phyloP scores from a whole-genome alignment of 2,329 filamentous ascomycete species.

The Penicillium palitans region DNA sequence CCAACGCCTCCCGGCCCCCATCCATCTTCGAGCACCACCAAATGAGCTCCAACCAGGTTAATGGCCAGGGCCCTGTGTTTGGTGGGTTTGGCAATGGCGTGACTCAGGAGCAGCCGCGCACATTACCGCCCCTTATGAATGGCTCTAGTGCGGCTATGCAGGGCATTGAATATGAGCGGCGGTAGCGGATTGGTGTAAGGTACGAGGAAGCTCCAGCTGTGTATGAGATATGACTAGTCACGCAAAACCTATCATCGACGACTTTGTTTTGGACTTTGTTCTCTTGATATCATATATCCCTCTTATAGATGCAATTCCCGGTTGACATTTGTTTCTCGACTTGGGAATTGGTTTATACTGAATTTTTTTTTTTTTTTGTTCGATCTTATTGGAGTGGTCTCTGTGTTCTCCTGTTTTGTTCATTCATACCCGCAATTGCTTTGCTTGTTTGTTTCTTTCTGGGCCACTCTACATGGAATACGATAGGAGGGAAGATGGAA shows the following conservation, averaged over 20 bases:
- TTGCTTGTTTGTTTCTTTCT: slow-evolving; percentile 4
- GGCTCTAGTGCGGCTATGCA: slow-evolving; percentile 49
- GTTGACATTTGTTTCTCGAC: slow-evolving; percentile 4
- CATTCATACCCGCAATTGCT: slow-evolving; percentile 26
- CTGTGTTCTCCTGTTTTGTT: slow-evolving; percentile 11
- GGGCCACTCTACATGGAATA: slow-evolving; percentile 11
- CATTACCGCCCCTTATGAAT: slow-evolving; percentile 50
- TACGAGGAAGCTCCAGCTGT: slow-evolving; percentile 1
- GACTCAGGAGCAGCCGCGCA: slow-evolving; percentile 46
- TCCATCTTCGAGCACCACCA: slow-evolving; percentile 40
- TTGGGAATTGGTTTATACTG: slow-evolving; percentile 5
- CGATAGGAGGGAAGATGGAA: slow-evolving; percentile 15
- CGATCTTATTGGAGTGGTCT: slow-evolving; percentile 22
- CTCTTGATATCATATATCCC: slow-evolving; percentile 23
- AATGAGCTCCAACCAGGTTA: slow-evolving; percentile 36
- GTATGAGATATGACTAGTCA: slow-evolving; percentile 31
- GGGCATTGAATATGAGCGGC: slow-evolving; percentile 51
- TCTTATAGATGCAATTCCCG: slow-evolving; percentile 20
- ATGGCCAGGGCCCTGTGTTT: slow-evolving; percentile 36
- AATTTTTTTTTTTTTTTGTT: slow-evolving; percentile 2
- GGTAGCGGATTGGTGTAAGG: slow-evolving; percentile 26
- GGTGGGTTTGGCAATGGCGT: slow-evolving; percentile 33
- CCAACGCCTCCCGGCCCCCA: slow-evolving; percentile 32
- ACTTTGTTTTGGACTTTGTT: slow-evolving; percentile 14
- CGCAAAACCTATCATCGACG: slow-evolving; percentile 19